These are phyloP conservation scores for Phytophthora rubi DNA, from an alignment of 352 stramenopile genomes.

Conservation along the genomic window DNA sequence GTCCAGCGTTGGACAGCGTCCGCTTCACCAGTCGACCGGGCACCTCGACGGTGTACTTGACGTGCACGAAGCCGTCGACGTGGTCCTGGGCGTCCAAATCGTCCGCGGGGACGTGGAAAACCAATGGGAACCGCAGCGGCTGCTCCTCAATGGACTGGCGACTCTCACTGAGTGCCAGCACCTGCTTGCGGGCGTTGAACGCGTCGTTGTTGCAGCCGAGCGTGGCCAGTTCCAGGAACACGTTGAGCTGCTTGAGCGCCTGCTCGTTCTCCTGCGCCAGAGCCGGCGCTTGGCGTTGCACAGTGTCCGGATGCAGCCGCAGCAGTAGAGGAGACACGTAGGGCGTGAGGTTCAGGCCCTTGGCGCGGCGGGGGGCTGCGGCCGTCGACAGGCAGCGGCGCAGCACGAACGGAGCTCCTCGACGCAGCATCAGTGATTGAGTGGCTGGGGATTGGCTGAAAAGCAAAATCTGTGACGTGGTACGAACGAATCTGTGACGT, in stretches of 20 bases:
- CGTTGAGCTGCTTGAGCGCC: constrained; percentile 82
- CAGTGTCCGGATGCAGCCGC: constrained; percentile 70
- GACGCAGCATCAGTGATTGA: constrained; percentile 19
- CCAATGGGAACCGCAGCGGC: constrained; percentile 57
- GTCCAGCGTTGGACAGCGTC: constrained; percentile 53
- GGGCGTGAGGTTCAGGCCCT: constrained; percentile 63
- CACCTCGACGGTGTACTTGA: constrained; percentile 61
- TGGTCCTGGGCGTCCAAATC: constrained; percentile 18
- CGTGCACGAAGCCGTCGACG: constrained; percentile 27
- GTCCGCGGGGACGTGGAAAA: constrained; percentile 55
- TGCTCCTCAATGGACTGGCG: constrained; percentile 20
- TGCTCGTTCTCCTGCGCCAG: constrained; percentile 68
- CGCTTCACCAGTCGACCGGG: constrained; percentile 56
- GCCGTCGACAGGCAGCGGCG: constrained; percentile 27
- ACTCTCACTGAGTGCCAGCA: constrained; percentile 41
- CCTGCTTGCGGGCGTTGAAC: constrained; percentile 57
- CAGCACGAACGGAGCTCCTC: constrained; percentile 17
- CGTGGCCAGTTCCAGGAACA: constrained; percentile 70
- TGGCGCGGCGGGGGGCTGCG: constrained; percentile 11
- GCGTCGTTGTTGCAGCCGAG: constrained; percentile 78
- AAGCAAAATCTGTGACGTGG: constrained; percentile 11
- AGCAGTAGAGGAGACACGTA: constrained; percentile 75
- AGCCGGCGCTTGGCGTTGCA: constrained; percentile 52
- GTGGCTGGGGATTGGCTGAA: constrained; percentile 26
- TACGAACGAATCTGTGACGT: background rate